A percentile compares a stretch with the other conserved stretches of the same genome.
These are phyloP conservation scores for Boechera divaricarpa DNA, from an alignment of 345 rosid genomes.

Conservation along the genomic window DNA sequence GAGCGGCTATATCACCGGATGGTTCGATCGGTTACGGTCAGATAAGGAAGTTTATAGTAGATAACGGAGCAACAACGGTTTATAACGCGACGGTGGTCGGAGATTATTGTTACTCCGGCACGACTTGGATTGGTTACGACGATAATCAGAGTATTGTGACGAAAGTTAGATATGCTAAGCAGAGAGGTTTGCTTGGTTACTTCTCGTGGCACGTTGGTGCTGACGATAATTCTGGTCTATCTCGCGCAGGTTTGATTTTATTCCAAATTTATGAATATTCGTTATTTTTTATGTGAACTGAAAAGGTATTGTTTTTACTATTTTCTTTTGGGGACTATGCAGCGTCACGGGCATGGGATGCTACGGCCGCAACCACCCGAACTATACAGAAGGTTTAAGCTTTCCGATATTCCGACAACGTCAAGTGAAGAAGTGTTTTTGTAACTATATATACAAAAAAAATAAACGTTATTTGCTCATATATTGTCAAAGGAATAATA, in stretches of 20 bases:
- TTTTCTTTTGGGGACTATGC: neutral
- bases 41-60: conserved; percentile 46
- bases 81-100: conserved; percentile 55
- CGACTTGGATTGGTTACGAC: conserved; percentile 68
- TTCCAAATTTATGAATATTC: neutral
- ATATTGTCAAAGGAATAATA: conserved; percentile 22
- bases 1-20: conserved; percentile 41
- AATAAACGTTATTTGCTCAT: neutral
- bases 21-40: conserved; percentile 48
- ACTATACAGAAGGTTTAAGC: conserved; percentile 22
- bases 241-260: conserved; percentile 45
- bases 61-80: conserved; percentile 51
- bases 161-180: conserved; percentile 60
- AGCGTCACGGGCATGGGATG: conserved; percentile 45
- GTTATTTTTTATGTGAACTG: neutral
- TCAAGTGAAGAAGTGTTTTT: conserved; percentile 2
- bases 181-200: conserved; percentile 64
- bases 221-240: conserved; percentile 58
- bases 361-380: neutral
- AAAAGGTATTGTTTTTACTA: neutral
- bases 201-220: conserved; percentile 73
- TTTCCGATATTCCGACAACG: neutral
- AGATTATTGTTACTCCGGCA: conserved; percentile 56
- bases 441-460: neutral
- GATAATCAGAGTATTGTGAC: conserved; percentile 52